A percentile compares a stretch with the other conserved stretches of the same genome.
Conservation (phyloP, 2,329 filamentous ascomycete genomes). For the Phaeosphaeriaceae sp. region DNA sequence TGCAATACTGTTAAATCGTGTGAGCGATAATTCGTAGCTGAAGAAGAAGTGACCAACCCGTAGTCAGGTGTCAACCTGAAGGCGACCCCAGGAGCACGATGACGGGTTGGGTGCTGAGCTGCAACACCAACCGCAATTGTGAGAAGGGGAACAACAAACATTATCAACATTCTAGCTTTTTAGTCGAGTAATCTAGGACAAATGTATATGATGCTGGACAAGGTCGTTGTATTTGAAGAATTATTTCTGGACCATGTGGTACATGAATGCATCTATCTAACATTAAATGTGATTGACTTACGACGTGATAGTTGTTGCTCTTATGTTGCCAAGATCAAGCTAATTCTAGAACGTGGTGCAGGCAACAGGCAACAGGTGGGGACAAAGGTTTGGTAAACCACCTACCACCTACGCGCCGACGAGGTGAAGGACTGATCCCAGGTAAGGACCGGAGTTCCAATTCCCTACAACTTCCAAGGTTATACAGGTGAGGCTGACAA, state of each 20-base stretch:
- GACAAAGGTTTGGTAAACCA: too few species aligned
- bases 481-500: too few species aligned
- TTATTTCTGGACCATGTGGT: too few species aligned
- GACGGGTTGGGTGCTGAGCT: conserved; percentile 8
- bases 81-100: conserved; percentile 12
- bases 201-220: too few species aligned
- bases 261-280: too few species aligned
- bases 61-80: conserved; percentile 19
- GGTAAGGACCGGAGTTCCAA: too few species aligned
- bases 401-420: neutral
- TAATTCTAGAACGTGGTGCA: neutral
- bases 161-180: neutral
- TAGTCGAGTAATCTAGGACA: too few species aligned
- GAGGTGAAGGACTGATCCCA: too few species aligned
- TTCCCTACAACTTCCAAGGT: too few species aligned
- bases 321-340: neutral
- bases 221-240: too few species aligned
- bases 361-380: too few species aligned
- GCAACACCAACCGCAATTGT: conserved; percentile 2
- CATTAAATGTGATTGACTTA: neutral
- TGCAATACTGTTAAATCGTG: conserved; percentile 7
- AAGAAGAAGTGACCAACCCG: conserved; percentile 10
- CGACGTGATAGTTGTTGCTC: neutral
- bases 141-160: neutral
- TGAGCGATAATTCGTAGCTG: neutral